Base-by-base conservation (phyloP, 1,284 basidiomycete species). In the Lentinula novae-zelandiae region DNA sequence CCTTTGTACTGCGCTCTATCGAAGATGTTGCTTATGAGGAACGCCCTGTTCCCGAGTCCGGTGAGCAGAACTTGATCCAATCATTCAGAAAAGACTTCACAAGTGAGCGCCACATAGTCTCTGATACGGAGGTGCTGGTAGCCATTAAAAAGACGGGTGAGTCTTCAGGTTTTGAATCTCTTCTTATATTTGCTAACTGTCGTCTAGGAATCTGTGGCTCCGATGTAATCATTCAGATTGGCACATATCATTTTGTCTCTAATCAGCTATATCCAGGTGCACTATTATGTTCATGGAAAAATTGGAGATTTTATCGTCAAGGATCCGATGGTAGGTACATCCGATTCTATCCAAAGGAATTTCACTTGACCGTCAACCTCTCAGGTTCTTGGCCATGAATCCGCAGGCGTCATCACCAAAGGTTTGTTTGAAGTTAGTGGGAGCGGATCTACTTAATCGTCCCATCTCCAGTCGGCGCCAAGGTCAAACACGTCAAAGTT, bases 61-160 rank as follows among this genome's bases (percentile, higher is more conserved):
- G 90, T 89, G 61, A 65, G 82, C 36, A 12, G 65, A 58, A 39
- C 49, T 12, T 40, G 15, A 57, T 22, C 58, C 38, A 39, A 49
- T 12, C 33, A 60, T 60, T 15, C 13, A 53, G n/a, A 20, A 44
- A 49, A 27, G 20, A 55, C 44, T 36, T 63, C 42, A 64, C 27
- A 58, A 51, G 22, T 20, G 44, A 46, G 39, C 50, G 52, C 36
- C 44, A 53, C 36, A 20, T 61, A 90, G 89, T 92, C 64, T 79
- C 80, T 22, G 83, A 82, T 57, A 81, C 91, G 68, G 90, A 97
- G 68, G 94, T 96, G 50, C 85, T 98, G 36, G 86, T 98, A 53
- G 84, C 93, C 69, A 89, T 98, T 54, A 95, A 95, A 76, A 95
- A 96, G 76, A 95, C 94, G 22, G 92, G 91, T 88, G 64, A 63